phyloP scores from a whole-genome alignment of 2,329 filamentous ascomycete species.

The Coniochaeta hoffmannii region DNA sequence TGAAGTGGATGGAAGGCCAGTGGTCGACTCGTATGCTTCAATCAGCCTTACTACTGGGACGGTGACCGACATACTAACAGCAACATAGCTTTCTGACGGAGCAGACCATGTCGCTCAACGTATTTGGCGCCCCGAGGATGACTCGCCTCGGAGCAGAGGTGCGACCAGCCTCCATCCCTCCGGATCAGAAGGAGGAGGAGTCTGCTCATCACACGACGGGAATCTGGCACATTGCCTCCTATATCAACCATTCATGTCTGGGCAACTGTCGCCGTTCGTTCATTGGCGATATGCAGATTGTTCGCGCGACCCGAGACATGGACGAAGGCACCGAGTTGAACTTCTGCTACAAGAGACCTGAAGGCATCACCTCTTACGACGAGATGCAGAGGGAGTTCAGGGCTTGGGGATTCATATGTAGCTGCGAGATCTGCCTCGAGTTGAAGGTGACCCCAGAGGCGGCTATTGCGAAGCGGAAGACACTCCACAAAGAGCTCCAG shows the following conservation, averaged over 20 bases:
- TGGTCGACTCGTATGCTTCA: constrained; percentile 34
- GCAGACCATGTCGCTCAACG: constrained; percentile 36
- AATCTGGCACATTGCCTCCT: constrained; percentile 26
- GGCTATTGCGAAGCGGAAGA: constrained; percentile 10
- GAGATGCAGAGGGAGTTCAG: constrained; percentile 21
- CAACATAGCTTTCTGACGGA: constrained; percentile 34
- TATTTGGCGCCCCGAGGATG: constrained; percentile 31
- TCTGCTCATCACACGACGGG: too few relatives aligned
- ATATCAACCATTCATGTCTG: constrained; percentile 45
- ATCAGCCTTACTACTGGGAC: not conserved
- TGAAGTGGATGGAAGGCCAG: constrained; percentile 25
- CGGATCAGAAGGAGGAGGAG: too few relatives aligned
- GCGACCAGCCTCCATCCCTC: too few relatives aligned
- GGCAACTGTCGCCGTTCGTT: constrained; percentile 38
- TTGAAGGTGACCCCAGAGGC: constrained; percentile 13
- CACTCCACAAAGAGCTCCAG: constrained; percentile 7
- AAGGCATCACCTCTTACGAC: constrained; percentile 15
- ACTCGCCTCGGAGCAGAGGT: too few relatives aligned
- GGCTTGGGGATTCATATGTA: constrained; percentile 34
- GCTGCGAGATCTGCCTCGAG: constrained; percentile 29
- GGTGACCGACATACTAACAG: not conserved
- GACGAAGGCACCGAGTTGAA: constrained; percentile 34
- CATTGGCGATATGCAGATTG: constrained; percentile 39
- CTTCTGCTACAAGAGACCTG: constrained; percentile 27
- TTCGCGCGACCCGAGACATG: constrained; percentile 32